Conservation (phyloP, 2,329 filamentous ascomycete species). For the Phaeomoniella chlamydospora region DNA sequence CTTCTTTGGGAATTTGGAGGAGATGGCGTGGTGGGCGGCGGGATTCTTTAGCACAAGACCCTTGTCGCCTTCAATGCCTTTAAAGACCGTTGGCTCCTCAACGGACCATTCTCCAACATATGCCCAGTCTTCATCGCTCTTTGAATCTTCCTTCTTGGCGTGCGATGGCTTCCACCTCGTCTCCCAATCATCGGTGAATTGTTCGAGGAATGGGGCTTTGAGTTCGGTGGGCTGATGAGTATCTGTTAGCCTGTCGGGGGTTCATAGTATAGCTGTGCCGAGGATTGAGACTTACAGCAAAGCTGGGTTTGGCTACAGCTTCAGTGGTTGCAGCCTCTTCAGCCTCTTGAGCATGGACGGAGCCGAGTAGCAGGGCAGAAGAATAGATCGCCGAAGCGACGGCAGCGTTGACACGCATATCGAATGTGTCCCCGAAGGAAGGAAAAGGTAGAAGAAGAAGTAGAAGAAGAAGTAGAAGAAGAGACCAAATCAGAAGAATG, state of each 20-base stretch:
- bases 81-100: constrained; percentile 80
- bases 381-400: constrained; percentile 56
- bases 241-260: constrained; percentile 6
- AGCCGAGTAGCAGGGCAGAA: constrained; percentile 51
- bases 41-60: constrained; percentile 96
- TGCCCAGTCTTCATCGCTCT: constrained; percentile 80
- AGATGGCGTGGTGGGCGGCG: constrained; percentile 97
- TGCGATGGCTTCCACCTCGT: constrained; percentile 84
- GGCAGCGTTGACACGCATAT: constrained; percentile 73
- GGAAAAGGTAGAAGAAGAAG: constrained; percentile 3
- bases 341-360: constrained; percentile 53
- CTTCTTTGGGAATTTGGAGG: constrained; percentile 92
- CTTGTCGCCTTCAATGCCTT: constrained; percentile 89
- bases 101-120: constrained; percentile 95
- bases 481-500: not conserved
- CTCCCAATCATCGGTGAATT: constrained; percentile 96
- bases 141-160: constrained; percentile 87
- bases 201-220: constrained; percentile 92
- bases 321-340: constrained; percentile 37
- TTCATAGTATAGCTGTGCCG: not conserved
- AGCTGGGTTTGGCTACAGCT: constrained; percentile 56
- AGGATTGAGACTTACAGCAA: constrained; percentile 55
- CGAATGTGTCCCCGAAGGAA: constrained; percentile 20
- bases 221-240: constrained; percentile 59
- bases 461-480: not conserved